phyloP scores from a whole-genome alignment of 495 filamentous ascomycete species.

The Aspergillus cavernicola region DNA sequence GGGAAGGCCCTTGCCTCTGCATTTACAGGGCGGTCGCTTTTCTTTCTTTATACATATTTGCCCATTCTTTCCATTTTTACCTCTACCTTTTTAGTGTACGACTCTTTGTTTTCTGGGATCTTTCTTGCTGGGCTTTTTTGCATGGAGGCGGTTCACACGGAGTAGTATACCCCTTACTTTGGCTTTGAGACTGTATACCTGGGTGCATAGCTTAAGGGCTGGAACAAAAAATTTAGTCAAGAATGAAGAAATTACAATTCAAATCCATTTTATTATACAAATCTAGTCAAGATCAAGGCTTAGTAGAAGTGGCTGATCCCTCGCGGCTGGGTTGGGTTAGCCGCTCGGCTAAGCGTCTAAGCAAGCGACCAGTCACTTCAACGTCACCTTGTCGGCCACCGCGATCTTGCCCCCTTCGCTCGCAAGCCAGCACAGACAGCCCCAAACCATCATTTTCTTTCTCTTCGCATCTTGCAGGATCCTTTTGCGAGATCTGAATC shows the following conservation, averaged over 20 bases:
- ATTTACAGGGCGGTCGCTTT: constrained; percentile 27
- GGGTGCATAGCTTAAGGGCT: constrained; percentile 8
- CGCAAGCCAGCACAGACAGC: constrained; percentile 1
- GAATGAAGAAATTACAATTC: too few relatives aligned
- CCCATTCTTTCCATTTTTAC: constrained; percentile 24
- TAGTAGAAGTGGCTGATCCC: constrained; percentile 6
- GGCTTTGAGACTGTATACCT: constrained; percentile 27
- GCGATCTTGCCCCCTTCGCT: constrained; percentile 34
- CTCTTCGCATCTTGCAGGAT: background rate
- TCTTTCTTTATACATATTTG: constrained; percentile 23
- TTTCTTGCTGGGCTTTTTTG: constrained; percentile 29
- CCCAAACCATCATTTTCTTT: background rate
- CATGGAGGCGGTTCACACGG: constrained; percentile 34
- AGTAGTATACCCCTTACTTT: constrained; percentile 39
- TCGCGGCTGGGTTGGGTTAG: constrained; percentile 13
- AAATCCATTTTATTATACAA: background rate
- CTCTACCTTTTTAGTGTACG: constrained; percentile 16
- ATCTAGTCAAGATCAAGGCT: constrained; percentile 3
- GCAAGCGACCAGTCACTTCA: constrained; percentile 15
- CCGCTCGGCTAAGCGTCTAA: constrained; percentile 18
- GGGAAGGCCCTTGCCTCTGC: constrained; percentile 22
- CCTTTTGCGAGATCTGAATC: constrained; percentile 9
- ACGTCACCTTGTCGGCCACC: constrained; percentile 22
- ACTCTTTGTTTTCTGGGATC: constrained; percentile 15
- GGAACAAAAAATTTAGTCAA: too few relatives aligned